phyloP scores from a whole-genome alignment of 1,284 basidiomycete species.

The Pseudozyma hubeiensis region DNA sequence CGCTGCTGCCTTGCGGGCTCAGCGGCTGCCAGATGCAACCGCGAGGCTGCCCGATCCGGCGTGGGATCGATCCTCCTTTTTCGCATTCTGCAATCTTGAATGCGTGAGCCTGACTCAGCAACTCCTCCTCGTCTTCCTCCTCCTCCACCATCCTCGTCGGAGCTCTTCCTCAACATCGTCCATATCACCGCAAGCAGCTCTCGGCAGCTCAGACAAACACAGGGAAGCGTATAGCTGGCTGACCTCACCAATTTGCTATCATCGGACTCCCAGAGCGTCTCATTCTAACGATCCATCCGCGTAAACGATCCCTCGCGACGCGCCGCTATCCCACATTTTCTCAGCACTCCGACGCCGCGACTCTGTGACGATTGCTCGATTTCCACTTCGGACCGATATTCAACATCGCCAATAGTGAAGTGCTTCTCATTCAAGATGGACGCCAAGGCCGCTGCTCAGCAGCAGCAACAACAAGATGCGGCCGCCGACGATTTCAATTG shows the following conservation, averaged over 20 bases:
- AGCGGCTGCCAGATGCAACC: not conserved
- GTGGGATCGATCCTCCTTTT: too few species aligned
- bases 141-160: slow-evolving; percentile 19
- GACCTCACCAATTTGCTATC: not conserved
- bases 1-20: too few species aligned
- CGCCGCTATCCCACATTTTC: not conserved
- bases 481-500: slow-evolving; percentile 30
- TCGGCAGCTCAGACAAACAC: not conserved
- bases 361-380: too few species aligned
- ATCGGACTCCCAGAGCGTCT: not conserved
- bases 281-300: not conserved
- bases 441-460: slow-evolving; percentile 13
- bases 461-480: slow-evolving; percentile 17
- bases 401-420: too few species aligned
- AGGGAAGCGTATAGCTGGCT: too few species aligned
- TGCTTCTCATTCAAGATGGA: slow-evolving; percentile 13
- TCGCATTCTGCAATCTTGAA: not conserved
- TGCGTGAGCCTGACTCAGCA: slow-evolving; percentile 51
- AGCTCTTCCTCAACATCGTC: not conserved
- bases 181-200: not conserved
- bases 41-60: slow-evolving; percentile 21
- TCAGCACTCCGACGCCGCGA: too few species aligned
- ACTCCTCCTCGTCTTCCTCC: slow-evolving; percentile 8
- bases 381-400: too few species aligned
- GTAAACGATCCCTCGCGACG: slow-evolving; percentile 1